phyloP scores from a whole-genome alignment of 2,329 filamentous ascomycete genomes.

The Apiospora marii region DNA sequence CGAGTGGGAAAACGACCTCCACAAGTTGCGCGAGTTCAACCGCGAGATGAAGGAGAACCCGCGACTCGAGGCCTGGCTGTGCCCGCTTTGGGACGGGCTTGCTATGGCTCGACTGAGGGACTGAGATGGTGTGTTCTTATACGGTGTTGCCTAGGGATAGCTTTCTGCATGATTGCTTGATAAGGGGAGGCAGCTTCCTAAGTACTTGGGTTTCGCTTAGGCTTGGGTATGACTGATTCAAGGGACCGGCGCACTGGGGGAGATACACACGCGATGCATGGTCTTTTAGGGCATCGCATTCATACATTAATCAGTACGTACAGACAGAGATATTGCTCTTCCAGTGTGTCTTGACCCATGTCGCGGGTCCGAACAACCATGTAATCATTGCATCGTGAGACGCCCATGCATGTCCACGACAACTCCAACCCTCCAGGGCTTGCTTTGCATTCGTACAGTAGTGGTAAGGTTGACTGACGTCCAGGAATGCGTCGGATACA shows the following conservation, averaged over 20 bases:
- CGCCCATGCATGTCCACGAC: too few species aligned
- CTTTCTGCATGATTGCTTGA: neutral
- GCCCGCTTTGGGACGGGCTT: conserved; percentile 54
- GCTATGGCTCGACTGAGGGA: conserved; percentile 48
- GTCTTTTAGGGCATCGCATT: neutral
- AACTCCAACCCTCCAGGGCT: too few species aligned
- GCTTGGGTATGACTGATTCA: neutral
- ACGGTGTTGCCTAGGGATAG: neutral
- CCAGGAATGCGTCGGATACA: too few species aligned
- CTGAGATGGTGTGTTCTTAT: conserved; percentile 29
- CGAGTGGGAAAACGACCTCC: conserved; percentile 31
- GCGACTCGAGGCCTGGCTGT: conserved; percentile 49
- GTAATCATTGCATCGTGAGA: too few species aligned
- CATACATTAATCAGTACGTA: neutral
- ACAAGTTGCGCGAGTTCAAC: conserved; percentile 46
- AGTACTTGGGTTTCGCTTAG: neutral
- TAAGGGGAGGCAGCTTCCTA: neutral
- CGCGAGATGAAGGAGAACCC: conserved; percentile 40
- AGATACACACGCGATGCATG: neutral
- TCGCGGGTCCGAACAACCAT: too few species aligned
- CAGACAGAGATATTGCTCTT: neutral
- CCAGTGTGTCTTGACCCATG: neutral
- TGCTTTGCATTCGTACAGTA: too few species aligned
- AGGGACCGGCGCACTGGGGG: neutral
- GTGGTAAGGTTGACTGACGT: too few species aligned